Base-by-base conservation (phyloP, 2,329 filamentous ascomycete genomes). In the Clarireedia monteithiana region DNA sequence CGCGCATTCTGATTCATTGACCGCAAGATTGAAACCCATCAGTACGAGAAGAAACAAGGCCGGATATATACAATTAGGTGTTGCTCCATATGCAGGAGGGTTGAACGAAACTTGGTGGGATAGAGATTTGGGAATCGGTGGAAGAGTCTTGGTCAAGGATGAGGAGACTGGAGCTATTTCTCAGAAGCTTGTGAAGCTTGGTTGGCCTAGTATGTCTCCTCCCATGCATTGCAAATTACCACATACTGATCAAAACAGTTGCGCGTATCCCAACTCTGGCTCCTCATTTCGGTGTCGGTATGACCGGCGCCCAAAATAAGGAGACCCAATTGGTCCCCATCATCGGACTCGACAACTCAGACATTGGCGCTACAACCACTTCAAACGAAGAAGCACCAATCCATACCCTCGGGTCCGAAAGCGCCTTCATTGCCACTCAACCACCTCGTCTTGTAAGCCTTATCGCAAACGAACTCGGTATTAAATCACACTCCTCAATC, bases 71-170 rank as follows among this genome's bases (percentile, higher is more conserved):
- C 90, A 97, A 74, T 80, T 97, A 6, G 92, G 89, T 24, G 89
- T 97, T 53, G 91, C 94, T 2, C 94, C 89, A 0, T 99, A 97
- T 69, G 92, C 91, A 9, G 92, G 94, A 50, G 91, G 78, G 1
- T 74, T 97, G 59, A 94, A 91, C 69, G 77, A 79, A 60, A 97
- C 94, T 1, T 97, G 94, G 94, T 97, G 91, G 92, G 94, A 97
- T 71, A 83, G 94, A 39, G 94, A 99, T 71, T 79, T 99, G 51
- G 86, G 88, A 62, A 88, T 97, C 64, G 94, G 91, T 61, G 94
- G 94, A 40, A 80, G 91, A 46, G 92, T 97, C 4, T 77, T 97
- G 49, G 85, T 97, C 47, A 88, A 85, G 61, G 85, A 96, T 64
- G 69, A 78, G 4, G 73, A 76, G 48, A 81, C 82, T 2, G 86